A percentile compares a stretch with the other conserved stretches of the same genome.
These are phyloP conservation scores for Aureobasidium sp. DNA, from an alignment of 2,329 filamentous ascomycete species.

Conservation along the genomic window DNA sequence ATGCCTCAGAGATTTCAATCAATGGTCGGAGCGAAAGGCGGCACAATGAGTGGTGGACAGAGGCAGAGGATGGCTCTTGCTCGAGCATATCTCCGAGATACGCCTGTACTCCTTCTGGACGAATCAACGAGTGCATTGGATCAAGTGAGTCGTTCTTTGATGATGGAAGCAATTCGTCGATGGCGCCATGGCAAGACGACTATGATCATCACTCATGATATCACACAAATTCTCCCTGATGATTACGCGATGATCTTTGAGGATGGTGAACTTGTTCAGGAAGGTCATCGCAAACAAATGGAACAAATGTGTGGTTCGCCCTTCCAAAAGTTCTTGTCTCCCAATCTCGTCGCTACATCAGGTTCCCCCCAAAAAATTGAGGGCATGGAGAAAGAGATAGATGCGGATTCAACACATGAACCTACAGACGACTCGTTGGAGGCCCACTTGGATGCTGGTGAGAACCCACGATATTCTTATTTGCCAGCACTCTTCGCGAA, in stretches of 20 bases:
- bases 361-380: background rate
- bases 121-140: slow-evolving; percentile 86
- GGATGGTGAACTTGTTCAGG: slow-evolving; percentile 58
- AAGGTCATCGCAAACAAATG: slow-evolving; percentile 58
- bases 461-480: slow-evolving; percentile 24
- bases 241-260: slow-evolving; percentile 81
- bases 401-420: background rate
- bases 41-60: slow-evolving; percentile 75
- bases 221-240: slow-evolving; percentile 61
- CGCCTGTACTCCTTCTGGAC: slow-evolving; percentile 76
- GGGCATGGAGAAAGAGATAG: background rate
- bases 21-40: slow-evolving; percentile 60
- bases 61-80: slow-evolving; percentile 75
- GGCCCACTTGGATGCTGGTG: slow-evolving; percentile 23
- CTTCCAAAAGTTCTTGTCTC: slow-evolving; percentile 28
- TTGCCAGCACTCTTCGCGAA: slow-evolving; percentile 22
- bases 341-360: background rate
- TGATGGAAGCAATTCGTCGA: slow-evolving; percentile 67
- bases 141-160: slow-evolving; percentile 55
- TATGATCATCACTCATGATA: slow-evolving; percentile 87
- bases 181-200: slow-evolving; percentile 82
- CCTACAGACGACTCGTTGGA: slow-evolving; percentile 23
- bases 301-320: slow-evolving; percentile 30
- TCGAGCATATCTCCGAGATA: slow-evolving; percentile 67
- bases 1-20: slow-evolving; percentile 69